Base-by-base conservation (phyloP, 164 flowering plant species). In the Magnolia changhungtana region DNA sequence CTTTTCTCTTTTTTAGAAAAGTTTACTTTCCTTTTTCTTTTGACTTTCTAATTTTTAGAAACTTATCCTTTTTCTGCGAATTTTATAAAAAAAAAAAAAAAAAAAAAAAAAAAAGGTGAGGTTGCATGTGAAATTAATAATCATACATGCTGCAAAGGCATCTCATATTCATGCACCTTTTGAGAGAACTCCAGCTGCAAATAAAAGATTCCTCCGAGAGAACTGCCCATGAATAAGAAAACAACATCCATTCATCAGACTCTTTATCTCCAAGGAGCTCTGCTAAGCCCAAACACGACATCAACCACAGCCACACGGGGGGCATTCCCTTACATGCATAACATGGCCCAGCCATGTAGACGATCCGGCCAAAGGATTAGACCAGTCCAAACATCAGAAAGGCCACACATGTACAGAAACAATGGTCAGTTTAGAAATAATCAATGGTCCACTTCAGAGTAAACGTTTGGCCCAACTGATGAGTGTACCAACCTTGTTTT, bases 151-250 rank as follows among this genome's bases (percentile, higher is more conserved):
- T 37, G 45, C 45, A 55, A 64, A 19, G 52, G 50, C 14, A 13
- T 20, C 13, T 69, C 27, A 59, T 13, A 29, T 10, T 71, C 52
- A 81, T 23, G 7, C 64, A 14, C 63, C 50, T 79, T 80, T 82
- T 21, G 86, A 84, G 72, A 84, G 78, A 24, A 77, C 83, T 20
- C 84, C 86, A 16, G 86, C 76, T 1, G 83, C 84, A 76, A 84
- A 84, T 58, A 84, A 58, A 61, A 84, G 82, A 75, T 84, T 84
- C 73, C 86, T 82, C 74, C 86, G 61, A 68, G 86, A 84, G 77
- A 84, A 84, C 86, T 84, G 83, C 55, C 2, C 63, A 72, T 14
- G 27, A 73, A 75, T 4, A 67, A 27, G 27, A 58, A 71, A 73
- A 0, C 37, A 77, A 58, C 4, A 65, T 65, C 45, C 29, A 31